Evolutionary conservation across 1,139 yeast species (phyloP).

Genomic region (Cylindricascospora bacillispora): DNA sequence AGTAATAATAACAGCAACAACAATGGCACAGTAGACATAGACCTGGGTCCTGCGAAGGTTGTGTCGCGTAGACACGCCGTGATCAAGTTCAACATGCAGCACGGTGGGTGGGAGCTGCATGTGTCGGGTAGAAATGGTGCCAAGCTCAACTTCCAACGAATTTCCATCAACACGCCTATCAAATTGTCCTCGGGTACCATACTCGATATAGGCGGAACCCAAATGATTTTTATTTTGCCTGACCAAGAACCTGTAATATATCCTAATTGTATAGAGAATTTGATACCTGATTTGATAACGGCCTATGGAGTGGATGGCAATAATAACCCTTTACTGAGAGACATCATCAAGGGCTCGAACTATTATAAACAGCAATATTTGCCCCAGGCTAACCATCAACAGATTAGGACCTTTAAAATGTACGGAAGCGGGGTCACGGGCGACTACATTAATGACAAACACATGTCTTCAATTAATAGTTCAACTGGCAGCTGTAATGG

Average conservation of each 20-base stretch:
- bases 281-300: slow-evolving; percentile 24
- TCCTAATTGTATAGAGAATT: slow-evolving; percentile 34
- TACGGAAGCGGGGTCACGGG: slow-evolving; percentile 13
- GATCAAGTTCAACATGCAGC: slow-evolving; percentile 58
- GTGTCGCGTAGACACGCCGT: slow-evolving; percentile 82
- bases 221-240: slow-evolving; percentile 96
- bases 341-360: slow-evolving; percentile 11
- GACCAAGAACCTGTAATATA: slow-evolving; percentile 69
- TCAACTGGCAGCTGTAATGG: background rate
- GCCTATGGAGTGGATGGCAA: slow-evolving; percentile 13
- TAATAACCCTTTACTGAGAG: slow-evolving; percentile 13
- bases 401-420: slow-evolving; percentile 24
- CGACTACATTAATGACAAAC: background rate
- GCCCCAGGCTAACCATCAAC: slow-evolving; percentile 8
- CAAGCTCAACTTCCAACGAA: slow-evolving; percentile 61
- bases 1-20: background rate
- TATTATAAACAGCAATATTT: slow-evolving; percentile 5
- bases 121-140: slow-evolving; percentile 86
- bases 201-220: slow-evolving; percentile 90
- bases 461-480: background rate
- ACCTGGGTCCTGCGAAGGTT: slow-evolving; percentile 89
- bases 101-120: slow-evolving; percentile 70
- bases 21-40: slow-evolving; percentile 48
- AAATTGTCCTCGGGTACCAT: slow-evolving; percentile 74
- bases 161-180: slow-evolving; percentile 31